Conservation (phyloP, 768 basidiomycete species). For the Saitozyma sp. region DNA sequence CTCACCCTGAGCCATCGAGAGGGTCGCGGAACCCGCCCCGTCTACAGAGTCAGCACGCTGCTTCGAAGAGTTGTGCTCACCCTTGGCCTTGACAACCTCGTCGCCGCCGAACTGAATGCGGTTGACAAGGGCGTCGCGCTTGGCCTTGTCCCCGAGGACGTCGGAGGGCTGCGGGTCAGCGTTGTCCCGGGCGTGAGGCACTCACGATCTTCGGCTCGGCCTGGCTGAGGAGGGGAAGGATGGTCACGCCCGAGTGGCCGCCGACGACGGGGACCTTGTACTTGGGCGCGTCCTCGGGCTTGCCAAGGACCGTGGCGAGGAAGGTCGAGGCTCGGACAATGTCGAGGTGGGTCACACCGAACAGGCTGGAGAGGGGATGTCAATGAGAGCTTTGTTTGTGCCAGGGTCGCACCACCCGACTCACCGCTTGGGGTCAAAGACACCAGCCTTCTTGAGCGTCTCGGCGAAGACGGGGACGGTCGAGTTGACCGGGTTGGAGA, state of each 20-base stretch:
- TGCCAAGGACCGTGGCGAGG: constrained; percentile 65
- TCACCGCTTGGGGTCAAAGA: constrained; percentile 75
- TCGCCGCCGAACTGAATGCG: constrained; percentile 98
- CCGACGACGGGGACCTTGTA: constrained; percentile 86
- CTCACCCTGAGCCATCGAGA: constrained; percentile 61
- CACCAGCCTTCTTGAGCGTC: constrained; percentile 85
- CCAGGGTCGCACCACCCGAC: constrained; percentile 7
- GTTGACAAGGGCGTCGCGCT: constrained; percentile 74
- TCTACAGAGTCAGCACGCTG: constrained; percentile 54
- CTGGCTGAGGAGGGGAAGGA: constrained; percentile 93
- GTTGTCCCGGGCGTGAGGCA: not conserved
- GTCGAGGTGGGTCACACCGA: constrained; percentile 97
- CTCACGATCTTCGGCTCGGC: constrained; percentile 52
- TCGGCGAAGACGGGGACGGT: constrained; percentile 96
- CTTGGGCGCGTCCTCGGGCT: constrained; percentile 56
- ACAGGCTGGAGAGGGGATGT: constrained; percentile 56
- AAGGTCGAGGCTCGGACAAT: constrained; percentile 95
- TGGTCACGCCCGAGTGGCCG: constrained; percentile 96
- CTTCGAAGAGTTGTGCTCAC: constrained; percentile 11
- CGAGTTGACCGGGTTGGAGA: constrained; percentile 90
- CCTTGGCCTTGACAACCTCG: constrained; percentile 96
- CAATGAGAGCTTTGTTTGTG: constrained; percentile 1
- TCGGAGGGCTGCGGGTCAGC: constrained; percentile 60
- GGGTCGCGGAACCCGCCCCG: constrained; percentile 71
- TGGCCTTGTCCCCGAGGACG: constrained; percentile 66